A percentile compares a stretch with the other conserved stretches of the same genome.
These are phyloP conservation scores for Heliophila coronopifolia DNA, from an alignment of 441 rosid species.

Conservation along the genomic window DNA sequence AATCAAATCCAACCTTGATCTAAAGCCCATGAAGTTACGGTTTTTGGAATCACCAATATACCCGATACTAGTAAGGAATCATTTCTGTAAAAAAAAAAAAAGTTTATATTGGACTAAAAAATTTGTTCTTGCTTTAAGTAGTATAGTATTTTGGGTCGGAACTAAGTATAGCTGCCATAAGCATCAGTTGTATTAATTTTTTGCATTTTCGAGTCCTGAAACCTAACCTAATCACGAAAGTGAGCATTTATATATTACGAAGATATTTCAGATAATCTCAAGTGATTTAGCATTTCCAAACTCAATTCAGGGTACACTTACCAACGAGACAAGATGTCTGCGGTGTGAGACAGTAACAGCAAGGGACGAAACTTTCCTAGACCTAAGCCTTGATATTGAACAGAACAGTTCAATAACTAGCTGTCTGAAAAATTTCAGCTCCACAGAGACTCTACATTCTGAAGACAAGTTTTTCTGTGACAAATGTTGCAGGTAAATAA, in stretches of 20 bases:
- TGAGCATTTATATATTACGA: background rate
- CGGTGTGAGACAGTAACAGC: slow-evolving; percentile 92
- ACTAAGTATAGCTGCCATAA: background rate
- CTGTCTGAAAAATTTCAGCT: slow-evolving; percentile 89
- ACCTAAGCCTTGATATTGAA: slow-evolving; percentile 92
- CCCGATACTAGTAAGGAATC: no score
- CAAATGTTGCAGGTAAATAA: slow-evolving; percentile 81
- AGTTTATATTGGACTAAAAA: no score
- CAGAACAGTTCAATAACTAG: slow-evolving; percentile 94
- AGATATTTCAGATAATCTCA: background rate
- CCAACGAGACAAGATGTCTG: slow-evolving; percentile 89
- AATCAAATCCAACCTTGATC: no score
- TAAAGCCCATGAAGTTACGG: no score
- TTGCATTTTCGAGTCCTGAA: background rate
- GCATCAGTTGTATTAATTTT: background rate
- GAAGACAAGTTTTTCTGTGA: slow-evolving; percentile 95
- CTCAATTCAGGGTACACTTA: slow-evolving; percentile 68
- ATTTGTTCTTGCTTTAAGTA: no score
- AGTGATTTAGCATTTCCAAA: slow-evolving; percentile 4
- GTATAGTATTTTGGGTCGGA: no score
- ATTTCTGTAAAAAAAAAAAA: no score
- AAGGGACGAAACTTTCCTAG: slow-evolving; percentile 83
- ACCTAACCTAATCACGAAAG: background rate
- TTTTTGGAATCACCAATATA: no score
- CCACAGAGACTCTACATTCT: slow-evolving; percentile 85